Evolutionary conservation across 2,329 filamentous ascomycete genomes (phyloP).

Genomic region (Xylaria sp.): DNA sequence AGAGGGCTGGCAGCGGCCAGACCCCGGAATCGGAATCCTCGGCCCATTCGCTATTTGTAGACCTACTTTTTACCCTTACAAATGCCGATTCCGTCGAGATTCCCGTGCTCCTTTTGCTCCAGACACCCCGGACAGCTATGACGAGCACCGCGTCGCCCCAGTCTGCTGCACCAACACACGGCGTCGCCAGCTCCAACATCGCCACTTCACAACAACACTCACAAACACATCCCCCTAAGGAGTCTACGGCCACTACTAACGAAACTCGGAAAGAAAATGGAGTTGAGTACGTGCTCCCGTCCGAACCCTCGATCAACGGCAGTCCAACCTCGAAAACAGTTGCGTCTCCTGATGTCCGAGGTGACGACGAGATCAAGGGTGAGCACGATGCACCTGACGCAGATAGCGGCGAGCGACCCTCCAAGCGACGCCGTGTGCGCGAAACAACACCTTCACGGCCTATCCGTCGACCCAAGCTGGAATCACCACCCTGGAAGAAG

Average conservation of each 20-base stretch:
- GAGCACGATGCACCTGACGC: conserved; percentile 28
- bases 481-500: conserved; percentile 94
- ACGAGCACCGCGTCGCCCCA: conserved; percentile 64
- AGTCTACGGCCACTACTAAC: not conserved
- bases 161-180: conserved; percentile 46
- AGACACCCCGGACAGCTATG: conserved; percentile 57
- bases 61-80: conserved; percentile 61
- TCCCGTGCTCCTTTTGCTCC: conserved; percentile 55
- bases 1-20: conserved; percentile 61
- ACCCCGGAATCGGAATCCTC: conserved; percentile 52
- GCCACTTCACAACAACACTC: conserved; percentile 27
- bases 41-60: conserved; percentile 55
- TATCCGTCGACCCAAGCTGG: conserved; percentile 52
- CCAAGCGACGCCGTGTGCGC: conserved; percentile 69
- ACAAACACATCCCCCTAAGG: not conserved
- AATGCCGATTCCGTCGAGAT: conserved; percentile 64
- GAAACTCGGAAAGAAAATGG: not conserved
- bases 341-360: conserved; percentile 38
- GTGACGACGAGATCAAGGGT: conserved; percentile 32
- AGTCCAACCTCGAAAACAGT: conserved; percentile 8
- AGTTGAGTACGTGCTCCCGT: conserved; percentile 9
- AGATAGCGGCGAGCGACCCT: conserved; percentile 53
- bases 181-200: conserved; percentile 27
- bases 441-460: conserved; percentile 49
- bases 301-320: conserved; percentile 28